Evolutionary conservation across 2,329 filamentous ascomycete species (phyloP), one percentile per base, ranked within the genome.

Genomic region (Dactylellina haptotyla): DNA sequence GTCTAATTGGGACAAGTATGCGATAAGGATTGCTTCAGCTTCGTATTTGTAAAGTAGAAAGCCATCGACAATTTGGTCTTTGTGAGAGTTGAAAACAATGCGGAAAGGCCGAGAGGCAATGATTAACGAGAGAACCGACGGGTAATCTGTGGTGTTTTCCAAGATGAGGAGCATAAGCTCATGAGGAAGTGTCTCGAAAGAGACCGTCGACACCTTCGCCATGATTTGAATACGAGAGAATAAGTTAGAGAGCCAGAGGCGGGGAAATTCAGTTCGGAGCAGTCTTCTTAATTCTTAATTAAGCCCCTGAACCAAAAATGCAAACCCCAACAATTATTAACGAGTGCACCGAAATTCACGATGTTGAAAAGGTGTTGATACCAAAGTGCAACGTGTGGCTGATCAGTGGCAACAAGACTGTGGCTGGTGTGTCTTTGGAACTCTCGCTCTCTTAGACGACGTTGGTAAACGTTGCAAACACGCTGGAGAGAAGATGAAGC

Each of bases 1-100:
- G 23, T 3, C 18, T 18, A 48, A 12, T 4, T 48, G 18, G 3
- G 9, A 26, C 5, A 48, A 9, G 20, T 25, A 48, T 4, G 45
- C 45, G 45, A 37, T 37, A n/a, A 56, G 25, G 14, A 37, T n/a
- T 6, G 51, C 51, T n/a, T 56, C 26, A 39, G n/a, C 14, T 37
- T 25, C 32, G 14, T 48, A 59, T 48, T 34, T 48, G 8, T 23
- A 6, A 8, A 48, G 26, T 3, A 59, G 26, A 4, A 30, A 14
- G 8, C 9, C 6, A 1, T 46, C 3, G 16, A 59, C 1, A 14
- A 59, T 23, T 2, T 16, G 3, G 3, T 25, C 45, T 3, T 23
- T 43, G 25, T 59, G 41, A 4, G 2, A 18, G 5, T 37, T 12
- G 26, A 48, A 34, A 12, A 28, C 6, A 1, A 41, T 48, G 25